phyloP scores from a whole-genome alignment of 2,329 filamentous ascomycete genomes.

The Fonsecaea pedrosoi region DNA sequence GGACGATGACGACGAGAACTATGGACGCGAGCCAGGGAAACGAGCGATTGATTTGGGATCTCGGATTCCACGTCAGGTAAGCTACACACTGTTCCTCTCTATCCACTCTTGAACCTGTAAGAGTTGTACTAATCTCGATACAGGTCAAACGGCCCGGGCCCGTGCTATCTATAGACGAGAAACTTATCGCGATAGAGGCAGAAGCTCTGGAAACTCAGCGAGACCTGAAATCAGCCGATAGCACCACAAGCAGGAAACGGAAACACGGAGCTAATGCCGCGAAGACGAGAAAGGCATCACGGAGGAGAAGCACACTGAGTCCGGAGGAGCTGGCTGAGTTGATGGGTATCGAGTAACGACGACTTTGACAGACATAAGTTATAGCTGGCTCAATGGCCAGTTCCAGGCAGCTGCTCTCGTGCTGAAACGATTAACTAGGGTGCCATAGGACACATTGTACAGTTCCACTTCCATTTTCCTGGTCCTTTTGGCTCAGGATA shows the following conservation, averaged over 20 bases:
- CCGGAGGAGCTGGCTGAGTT: constrained; percentile 50
- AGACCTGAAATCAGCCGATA: constrained; percentile 25
- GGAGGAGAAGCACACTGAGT: constrained; percentile 54
- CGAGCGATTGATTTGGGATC: constrained; percentile 28
- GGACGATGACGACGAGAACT: constrained; percentile 22
- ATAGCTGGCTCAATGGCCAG: not conserved
- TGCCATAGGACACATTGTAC: not conserved
- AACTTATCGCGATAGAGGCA: constrained; percentile 51
- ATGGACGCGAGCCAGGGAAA: constrained; percentile 43
- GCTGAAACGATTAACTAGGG: not conserved
- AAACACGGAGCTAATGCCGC: constrained; percentile 20
- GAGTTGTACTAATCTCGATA: constrained; percentile 31
- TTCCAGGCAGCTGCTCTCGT: not conserved
- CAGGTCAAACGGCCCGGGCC: constrained; percentile 36
- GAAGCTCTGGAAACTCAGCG: constrained; percentile 51
- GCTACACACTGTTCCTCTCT: not conserved
- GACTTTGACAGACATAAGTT: not conserved
- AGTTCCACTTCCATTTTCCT: not conserved
- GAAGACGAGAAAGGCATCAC: constrained; percentile 28
- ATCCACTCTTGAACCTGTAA: not conserved
- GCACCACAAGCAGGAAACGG: constrained; percentile 32
- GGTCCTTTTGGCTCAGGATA: not conserved
- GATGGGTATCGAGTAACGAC: constrained; percentile 35
- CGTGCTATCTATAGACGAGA: constrained; percentile 50
- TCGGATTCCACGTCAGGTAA: constrained; percentile 29